phyloP scores from a whole-genome alignment of 345 rosid species.

The Eucalyptus globulus region DNA sequence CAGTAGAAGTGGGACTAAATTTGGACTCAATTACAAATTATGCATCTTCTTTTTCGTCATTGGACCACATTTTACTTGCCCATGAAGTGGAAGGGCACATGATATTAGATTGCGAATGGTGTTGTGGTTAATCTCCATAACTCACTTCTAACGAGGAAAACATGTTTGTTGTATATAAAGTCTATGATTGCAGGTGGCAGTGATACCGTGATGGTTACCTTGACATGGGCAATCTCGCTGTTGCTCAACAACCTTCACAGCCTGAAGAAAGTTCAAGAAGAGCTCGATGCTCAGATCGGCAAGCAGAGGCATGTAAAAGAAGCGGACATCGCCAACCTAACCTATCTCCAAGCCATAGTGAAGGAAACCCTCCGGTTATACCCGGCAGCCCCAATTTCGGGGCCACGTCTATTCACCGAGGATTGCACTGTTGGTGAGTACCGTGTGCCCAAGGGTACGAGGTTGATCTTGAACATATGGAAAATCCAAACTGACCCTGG shows the following conservation, averaged over 20 bases:
- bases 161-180: not conserved
- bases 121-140: not conserved
- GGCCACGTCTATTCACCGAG: conserved; percentile 3
- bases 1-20: not conserved
- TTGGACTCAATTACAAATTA: not conserved
- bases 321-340: conserved; percentile 8
- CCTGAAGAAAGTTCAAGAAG: not conserved
- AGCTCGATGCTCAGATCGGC: not conserved
- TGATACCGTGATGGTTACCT: not conserved
- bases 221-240: not conserved
- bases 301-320: not conserved
- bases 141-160: not conserved
- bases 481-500: conserved; percentile 12
- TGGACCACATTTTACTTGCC: not conserved
- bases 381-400: conserved; percentile 15
- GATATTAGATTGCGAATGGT: not conserved
- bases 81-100: not conserved
- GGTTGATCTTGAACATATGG: conserved; percentile 11
- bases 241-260: not conserved
- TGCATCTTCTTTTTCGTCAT: not conserved
- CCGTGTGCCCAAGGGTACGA: conserved; percentile 9
- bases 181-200: not conserved
- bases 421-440: conserved; percentile 12
- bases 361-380: conserved; percentile 24
- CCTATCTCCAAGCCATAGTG: conserved; percentile 16